Percentiles rank a stretch among this genome's conserved stretches.
Evolutionary conservation across 345 rosid genomes (phyloP).

Genomic region (Crucihimalaya himalaica): DNA sequence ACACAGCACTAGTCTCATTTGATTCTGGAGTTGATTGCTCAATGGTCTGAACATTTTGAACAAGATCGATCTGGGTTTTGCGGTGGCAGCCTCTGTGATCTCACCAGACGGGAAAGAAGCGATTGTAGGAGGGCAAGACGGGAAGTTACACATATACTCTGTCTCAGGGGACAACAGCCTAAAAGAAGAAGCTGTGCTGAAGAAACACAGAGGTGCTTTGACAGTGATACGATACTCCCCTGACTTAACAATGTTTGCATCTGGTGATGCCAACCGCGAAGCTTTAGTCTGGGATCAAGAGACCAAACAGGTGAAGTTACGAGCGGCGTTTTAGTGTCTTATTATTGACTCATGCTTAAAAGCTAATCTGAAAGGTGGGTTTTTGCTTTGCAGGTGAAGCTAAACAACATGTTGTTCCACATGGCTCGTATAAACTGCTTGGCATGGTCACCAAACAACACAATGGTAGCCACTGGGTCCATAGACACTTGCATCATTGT

Average conservation of each 20-base stretch:
- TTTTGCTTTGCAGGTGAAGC: constrained; percentile 57
- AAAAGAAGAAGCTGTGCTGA: constrained; percentile 60
- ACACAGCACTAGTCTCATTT: constrained; percentile 49
- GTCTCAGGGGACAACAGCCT: constrained; percentile 51
- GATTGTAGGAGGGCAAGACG: constrained; percentile 70
- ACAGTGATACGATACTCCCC: constrained; percentile 68
- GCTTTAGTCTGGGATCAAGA: constrained; percentile 70
- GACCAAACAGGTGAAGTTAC: constrained; percentile 56
- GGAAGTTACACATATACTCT: constrained; percentile 69
- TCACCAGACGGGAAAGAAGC: constrained; percentile 72
- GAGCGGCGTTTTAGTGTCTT: background rate
- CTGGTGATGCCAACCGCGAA: constrained; percentile 67
- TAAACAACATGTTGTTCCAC: constrained; percentile 76
- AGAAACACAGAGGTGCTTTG: constrained; percentile 71
- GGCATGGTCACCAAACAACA: constrained; percentile 77
- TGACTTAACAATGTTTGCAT: constrained; percentile 74
- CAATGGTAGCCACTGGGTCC: constrained; percentile 70
- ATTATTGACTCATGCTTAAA: background rate
- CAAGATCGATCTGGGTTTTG: constrained; percentile 54
- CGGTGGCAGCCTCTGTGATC: constrained; percentile 63
- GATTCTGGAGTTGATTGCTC: constrained; percentile 64
- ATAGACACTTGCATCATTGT: constrained; percentile 70
- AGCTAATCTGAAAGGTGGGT: background rate
- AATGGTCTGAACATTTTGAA: constrained; percentile 50
- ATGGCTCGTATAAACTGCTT: constrained; percentile 74